Evolutionary conservation across 805 yeast genomes (phyloP).

Genomic region (Candida dajiaensis): DNA sequence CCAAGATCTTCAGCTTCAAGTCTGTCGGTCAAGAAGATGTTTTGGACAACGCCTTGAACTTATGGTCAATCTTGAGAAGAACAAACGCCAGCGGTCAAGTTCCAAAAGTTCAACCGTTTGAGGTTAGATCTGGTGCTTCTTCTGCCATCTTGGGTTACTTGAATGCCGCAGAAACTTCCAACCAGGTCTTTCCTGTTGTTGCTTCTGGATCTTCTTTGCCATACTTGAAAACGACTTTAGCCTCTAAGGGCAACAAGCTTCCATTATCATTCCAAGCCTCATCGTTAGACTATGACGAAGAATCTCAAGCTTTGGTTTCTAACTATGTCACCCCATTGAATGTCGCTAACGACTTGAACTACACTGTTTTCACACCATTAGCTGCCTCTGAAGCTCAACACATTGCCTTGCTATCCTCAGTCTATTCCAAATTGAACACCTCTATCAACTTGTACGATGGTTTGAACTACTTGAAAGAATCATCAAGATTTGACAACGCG

Average conservation of each 20-base stretch:
- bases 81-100: slow-evolving; percentile 48
- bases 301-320: slow-evolving; percentile 45
- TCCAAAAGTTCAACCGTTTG: slow-evolving; percentile 55
- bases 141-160: slow-evolving; percentile 71
- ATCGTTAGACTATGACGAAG: slow-evolving; percentile 64
- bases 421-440: slow-evolving; percentile 49
- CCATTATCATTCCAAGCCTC: slow-evolving; percentile 72
- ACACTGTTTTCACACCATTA: slow-evolving; percentile 67
- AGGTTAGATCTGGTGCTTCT: slow-evolving; percentile 82
- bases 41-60: slow-evolving; percentile 50
- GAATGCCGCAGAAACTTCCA: slow-evolving; percentile 25
- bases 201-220: slow-evolving; percentile 64
- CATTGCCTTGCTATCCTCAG: slow-evolving; percentile 57
- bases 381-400: slow-evolving; percentile 59
- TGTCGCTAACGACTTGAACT: slow-evolving; percentile 56
- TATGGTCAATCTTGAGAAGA: slow-evolving; percentile 53
- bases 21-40: slow-evolving; percentile 56
- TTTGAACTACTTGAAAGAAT: slow-evolving; percentile 48
- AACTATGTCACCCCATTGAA: slow-evolving; percentile 59
- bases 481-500: slow-evolving; percentile 34
- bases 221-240: slow-evolving; percentile 59
- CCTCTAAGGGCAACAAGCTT: slow-evolving; percentile 26
- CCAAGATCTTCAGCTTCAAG: slow-evolving; percentile 63
- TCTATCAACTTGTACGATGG: slow-evolving; percentile 80
- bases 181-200: slow-evolving; percentile 37